A percentile compares a stretch with the other conserved stretches of the same genome.
Evolutionary conservation across 176 grass and related monocot species (phyloP).

Genomic region (Oryza brachyantha): DNA sequence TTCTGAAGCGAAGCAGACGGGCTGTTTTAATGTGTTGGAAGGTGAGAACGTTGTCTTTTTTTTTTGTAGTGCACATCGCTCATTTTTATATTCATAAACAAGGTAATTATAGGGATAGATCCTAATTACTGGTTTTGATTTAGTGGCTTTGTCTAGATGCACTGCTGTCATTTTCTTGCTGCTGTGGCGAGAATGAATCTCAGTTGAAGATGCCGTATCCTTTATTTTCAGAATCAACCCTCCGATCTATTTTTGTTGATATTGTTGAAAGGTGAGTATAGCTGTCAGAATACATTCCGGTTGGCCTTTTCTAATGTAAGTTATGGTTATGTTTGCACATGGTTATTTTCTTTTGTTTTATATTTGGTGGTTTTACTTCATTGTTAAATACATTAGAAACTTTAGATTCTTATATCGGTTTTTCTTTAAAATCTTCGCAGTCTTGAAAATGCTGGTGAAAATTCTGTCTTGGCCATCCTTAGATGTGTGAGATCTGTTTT

Average conservation of each 20-base stretch:
- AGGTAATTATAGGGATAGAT: background rate
- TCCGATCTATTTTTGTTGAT: slow-evolving; percentile 68
- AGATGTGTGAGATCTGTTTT: slow-evolving; percentile 83
- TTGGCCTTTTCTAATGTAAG: slow-evolving; percentile 11
- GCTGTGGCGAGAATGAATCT: slow-evolving; percentile 28
- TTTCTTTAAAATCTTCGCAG: slow-evolving; percentile 38
- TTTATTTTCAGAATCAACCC: slow-evolving; percentile 69
- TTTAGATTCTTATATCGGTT: background rate
- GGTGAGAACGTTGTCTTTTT: slow-evolving; percentile 40
- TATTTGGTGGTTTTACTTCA: slow-evolving; percentile 10
- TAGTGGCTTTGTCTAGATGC: slow-evolving; percentile 91
- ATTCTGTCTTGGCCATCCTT: slow-evolving; percentile 75
- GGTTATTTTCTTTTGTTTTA: background rate
- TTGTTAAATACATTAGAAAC: slow-evolving; percentile 7
- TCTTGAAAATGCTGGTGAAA: slow-evolving; percentile 94
- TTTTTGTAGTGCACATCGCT: background rate
- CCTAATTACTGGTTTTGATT: slow-evolving; percentile 49
- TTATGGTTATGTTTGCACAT: background rate
- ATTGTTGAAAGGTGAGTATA: slow-evolving; percentile 68
- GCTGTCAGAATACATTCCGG: background rate
- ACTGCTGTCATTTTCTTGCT: slow-evolving; percentile 57
- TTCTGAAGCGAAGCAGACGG: slow-evolving; percentile 79
- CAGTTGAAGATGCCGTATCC: slow-evolving; percentile 20
- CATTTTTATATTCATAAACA: background rate
- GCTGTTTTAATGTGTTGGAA: slow-evolving; percentile 95